Conservation (phyloP, 139 green algal genomes). For the Micractinium conductrix region DNA sequence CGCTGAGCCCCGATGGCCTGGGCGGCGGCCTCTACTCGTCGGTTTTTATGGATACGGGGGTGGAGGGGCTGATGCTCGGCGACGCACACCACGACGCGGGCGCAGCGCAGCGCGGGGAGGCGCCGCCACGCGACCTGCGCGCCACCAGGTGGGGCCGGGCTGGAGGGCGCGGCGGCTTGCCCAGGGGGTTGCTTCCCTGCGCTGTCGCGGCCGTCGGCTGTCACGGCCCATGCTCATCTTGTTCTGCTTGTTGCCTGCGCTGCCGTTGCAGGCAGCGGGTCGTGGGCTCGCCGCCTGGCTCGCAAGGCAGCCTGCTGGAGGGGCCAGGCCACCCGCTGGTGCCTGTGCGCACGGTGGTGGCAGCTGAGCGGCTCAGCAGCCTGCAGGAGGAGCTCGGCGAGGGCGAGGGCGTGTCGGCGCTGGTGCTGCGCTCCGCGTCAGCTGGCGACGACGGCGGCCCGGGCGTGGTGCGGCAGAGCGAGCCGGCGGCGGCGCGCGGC, state of each 20-base stretch:
- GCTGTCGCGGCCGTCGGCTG: too few relatives aligned
- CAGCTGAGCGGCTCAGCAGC: neutral
- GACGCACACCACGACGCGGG: neutral
- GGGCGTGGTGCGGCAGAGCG: neutral
- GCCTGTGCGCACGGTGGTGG: neutral
- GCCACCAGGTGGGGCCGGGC: neutral
- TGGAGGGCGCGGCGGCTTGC: too few relatives aligned
- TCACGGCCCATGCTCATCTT: neutral
- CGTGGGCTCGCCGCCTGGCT: neutral
- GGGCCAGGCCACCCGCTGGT: constrained; percentile 24
- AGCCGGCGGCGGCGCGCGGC: neutral
- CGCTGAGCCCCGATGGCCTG: constrained; percentile 57
- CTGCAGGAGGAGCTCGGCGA: constrained; percentile 67
- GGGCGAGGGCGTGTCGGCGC: constrained; percentile 68
- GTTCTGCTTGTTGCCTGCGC: neutral
- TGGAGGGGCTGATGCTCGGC: constrained; percentile 63
- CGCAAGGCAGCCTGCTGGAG: constrained; percentile 5
- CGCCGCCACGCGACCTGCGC: constrained; percentile 10
- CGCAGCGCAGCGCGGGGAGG: too few relatives aligned
- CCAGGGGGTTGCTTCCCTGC: too few relatives aligned
- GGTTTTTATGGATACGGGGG: constrained; percentile 58
- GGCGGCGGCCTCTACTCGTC: constrained; percentile 59
- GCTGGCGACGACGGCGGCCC: constrained; percentile 8
- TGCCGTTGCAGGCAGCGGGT: constrained; percentile 15
- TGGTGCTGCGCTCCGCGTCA: constrained; percentile 49